Evolutionary conservation across 2,329 filamentous ascomycete genomes (phyloP).

Genomic region (Lasiodiplodia sp.): DNA sequence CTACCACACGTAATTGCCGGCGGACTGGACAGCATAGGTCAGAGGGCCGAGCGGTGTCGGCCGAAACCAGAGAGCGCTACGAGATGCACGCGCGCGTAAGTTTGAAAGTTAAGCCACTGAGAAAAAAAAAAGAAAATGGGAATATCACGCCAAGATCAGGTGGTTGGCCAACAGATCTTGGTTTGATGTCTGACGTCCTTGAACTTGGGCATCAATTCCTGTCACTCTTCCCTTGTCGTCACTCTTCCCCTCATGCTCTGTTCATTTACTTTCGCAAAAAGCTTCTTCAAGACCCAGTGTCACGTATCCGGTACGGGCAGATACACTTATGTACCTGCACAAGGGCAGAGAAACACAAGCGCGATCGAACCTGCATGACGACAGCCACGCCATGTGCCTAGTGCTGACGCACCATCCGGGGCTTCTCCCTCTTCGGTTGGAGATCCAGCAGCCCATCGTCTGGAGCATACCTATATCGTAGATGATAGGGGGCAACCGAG

Average conservation of each 20-base stretch:
- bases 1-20: not conserved
- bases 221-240: not conserved
- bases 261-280: not conserved
- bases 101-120: not conserved
- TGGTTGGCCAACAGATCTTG: not conserved
- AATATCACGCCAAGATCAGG: not conserved
- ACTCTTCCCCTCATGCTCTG: not conserved
- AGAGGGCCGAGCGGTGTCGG: not conserved
- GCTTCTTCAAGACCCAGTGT: no score
- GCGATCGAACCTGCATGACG: no score
- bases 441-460: not conserved
- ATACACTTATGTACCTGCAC: no score
- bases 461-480: not conserved
- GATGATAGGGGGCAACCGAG: not conserved
- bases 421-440: no score
- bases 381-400: no score
- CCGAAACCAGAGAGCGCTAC: not conserved
- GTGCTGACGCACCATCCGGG: no score
- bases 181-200: not conserved
- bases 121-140: not conserved
- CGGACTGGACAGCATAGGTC: not conserved
- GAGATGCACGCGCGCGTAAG: not conserved
- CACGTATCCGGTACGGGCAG: no score
- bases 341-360: not conserved
- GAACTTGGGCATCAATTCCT: not conserved